Base-by-base conservation (phyloP, 495 filamentous ascomycete species). In the Neurospora sp. region DNA sequence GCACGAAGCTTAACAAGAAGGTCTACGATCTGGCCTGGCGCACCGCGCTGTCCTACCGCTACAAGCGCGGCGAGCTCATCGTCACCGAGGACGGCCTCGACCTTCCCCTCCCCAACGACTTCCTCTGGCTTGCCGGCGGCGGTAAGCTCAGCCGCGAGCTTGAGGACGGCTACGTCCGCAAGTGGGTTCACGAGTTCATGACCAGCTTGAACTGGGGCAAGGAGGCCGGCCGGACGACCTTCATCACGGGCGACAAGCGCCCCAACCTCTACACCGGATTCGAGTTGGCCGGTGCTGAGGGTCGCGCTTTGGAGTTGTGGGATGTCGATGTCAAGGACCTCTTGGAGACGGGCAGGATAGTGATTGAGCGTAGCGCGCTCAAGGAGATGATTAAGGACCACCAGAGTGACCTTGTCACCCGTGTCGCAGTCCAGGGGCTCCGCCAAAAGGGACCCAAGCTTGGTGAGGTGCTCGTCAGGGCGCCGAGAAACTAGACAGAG, bases 1-100 rank as follows among this genome's bases (percentile, higher is more conserved):
- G 88, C 70, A 94, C 93, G 20, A 88, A 86, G 41, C 85, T 99
- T 72, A 94, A 91, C 69, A 86, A 86, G 75, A 97, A 98, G 86
- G 90, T 97, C 68, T 99, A 99, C 82, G 94, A 98, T 80, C 82
- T 96, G 77, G 96, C 96, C 12, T 98, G 94, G 94, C 89, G 96
- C 78, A 98, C 91, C 41, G 96, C 96, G 2, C 86, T 99, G 71
- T 94, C 91, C 75, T 97, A 97, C 82, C 89, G 96, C 59, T 98
- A 94, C 82, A 83, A 88, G 72, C 90, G 91, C 72, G 94, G 93
- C 20, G 92, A 98, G 84, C 82, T 99, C 80, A 84, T 98, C 68
- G 88, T 98, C 68, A 88, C 96, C 74, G 90, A 94, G 73, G 90
- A 91, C 75, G 84, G 86, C 40, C 86, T 92, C 75, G 89, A 92